A percentile compares a stretch with the other conserved stretches of the same genome.
Conservation (phyloP, 108 stramenopile genomes). For the Asterionellopsis glacialis region DNA sequence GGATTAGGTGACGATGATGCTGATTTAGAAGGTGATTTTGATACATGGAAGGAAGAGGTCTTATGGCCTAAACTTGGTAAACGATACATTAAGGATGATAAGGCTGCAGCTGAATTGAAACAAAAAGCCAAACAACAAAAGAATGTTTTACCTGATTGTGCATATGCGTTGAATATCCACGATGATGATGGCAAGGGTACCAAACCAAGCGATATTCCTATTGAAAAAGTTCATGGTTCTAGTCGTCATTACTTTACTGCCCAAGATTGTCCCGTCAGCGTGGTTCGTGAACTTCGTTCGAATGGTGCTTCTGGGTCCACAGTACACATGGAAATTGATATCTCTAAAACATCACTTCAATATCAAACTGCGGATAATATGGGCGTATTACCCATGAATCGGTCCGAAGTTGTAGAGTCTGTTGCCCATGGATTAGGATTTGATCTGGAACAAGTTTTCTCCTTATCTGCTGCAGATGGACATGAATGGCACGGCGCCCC, state of each 20-base stretch:
- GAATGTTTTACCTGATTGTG: conserved; percentile 42
- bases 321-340: conserved; percentile 92
- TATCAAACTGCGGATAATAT: conserved; percentile 97
- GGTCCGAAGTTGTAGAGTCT: conserved; percentile 47
- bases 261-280: conserved; percentile 61
- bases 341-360: conserved; percentile 45
- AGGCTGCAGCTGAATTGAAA: conserved; percentile 3
- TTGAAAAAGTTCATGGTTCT: conserved; percentile 58
- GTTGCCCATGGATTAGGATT: conserved; percentile 65
- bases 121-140: conserved; percentile 4
- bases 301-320: conserved; percentile 80
- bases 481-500: conserved; percentile 75
- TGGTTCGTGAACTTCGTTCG: conserved; percentile 74
- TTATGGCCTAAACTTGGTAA: conserved; percentile 72
- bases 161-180: conserved; percentile 54
- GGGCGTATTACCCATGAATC: conserved; percentile 88
- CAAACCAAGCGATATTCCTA: conserved; percentile 8
- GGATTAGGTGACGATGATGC: conserved; percentile 96
- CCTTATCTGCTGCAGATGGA: conserved; percentile 18
- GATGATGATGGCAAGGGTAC: not conserved
- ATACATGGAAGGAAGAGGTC: conserved; percentile 85
- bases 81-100: conserved; percentile 28
- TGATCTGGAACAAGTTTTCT: conserved; percentile 57
- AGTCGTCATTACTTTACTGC: conserved; percentile 77
- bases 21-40: conserved; percentile 96